A percentile compares a stretch with the other conserved stretches of the same genome.
These are phyloP conservation scores for Podila epigama DNA, from an alignment of 192 early-diverging fungal species.

Conservation along the genomic window DNA sequence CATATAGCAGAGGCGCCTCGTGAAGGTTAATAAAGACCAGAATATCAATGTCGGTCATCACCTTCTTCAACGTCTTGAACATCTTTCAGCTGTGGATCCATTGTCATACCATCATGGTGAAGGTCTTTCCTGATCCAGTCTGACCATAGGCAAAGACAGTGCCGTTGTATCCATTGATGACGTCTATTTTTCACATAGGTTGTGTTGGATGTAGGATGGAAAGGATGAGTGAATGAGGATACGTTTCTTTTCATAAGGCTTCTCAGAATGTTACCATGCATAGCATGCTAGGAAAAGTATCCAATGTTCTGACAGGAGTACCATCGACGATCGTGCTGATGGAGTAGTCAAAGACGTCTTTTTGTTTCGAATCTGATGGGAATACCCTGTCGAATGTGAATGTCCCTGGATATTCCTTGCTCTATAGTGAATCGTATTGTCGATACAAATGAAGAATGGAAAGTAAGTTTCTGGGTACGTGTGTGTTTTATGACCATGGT, in stretches of 20 bases:
- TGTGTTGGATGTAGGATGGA: neutral
- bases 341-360: conserved; percentile 90
- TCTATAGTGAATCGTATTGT: conserved; percentile 15
- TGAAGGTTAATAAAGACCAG: too few relatives aligned
- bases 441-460: neutral
- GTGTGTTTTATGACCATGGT: too few relatives aligned
- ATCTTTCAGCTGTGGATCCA: neutral
- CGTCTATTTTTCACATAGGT: conserved; percentile 65
- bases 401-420: conserved; percentile 69
- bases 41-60: too few relatives aligned
- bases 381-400: conserved; percentile 96
- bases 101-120: conserved; percentile 89
- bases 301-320: too few relatives aligned
- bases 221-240: neutral
- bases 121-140: conserved; percentile 97
- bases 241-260: too few relatives aligned
- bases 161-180: conserved; percentile 97
- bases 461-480: too few relatives aligned
- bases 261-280: too few relatives aligned
- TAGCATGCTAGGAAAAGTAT: too few relatives aligned
- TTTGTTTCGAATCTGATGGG: conserved; percentile 82
- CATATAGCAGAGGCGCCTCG: neutral
- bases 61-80: too few relatives aligned
- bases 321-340: conserved; percentile 93
- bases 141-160: conserved; percentile 99